Conservation (phyloP, 2,329 filamentous ascomycete species). For the Podosphaera fusca region DNA sequence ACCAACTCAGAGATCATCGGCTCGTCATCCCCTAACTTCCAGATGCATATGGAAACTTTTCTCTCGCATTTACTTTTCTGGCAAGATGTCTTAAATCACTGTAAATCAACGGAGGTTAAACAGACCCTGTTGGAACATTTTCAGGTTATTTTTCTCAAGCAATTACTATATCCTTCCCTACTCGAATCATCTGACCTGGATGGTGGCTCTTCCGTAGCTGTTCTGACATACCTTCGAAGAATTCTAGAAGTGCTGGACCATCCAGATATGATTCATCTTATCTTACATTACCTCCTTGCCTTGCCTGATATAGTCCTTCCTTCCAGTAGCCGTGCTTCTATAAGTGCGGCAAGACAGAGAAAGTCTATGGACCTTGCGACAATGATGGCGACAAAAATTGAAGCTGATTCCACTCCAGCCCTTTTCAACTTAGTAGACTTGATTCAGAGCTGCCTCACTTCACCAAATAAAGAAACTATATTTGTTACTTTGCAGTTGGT, state of each 20-base stretch:
- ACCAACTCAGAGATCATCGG: conserved; percentile 48
- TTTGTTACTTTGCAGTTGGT: conserved; percentile 72
- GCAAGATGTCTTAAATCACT: conserved; percentile 96
- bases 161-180: conserved; percentile 84
- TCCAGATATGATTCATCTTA: conserved; percentile 80
- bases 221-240: conserved; percentile 74
- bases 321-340: conserved; percentile 22
- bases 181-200: conserved; percentile 93
- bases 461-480: conserved; percentile 69
- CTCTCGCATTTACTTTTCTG: conserved; percentile 88
- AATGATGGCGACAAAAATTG: conserved; percentile 52
- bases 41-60: conserved; percentile 77
- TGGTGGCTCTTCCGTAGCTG: conserved; percentile 86
- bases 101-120: conserved; percentile 74
- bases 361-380: conserved; percentile 76
- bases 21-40: conserved; percentile 52
- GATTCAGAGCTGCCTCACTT: conserved; percentile 63
- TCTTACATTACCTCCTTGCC: conserved; percentile 76
- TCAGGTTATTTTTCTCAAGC: conserved; percentile 85
- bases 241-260: conserved; percentile 84
- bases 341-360: conserved; percentile 52
- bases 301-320: conserved; percentile 33
- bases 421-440: conserved; percentile 89
- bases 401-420: conserved; percentile 52
- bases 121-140: conserved; percentile 90